These are phyloP conservation scores for Lipomyces sp. DNA, from an alignment of 805 yeast genomes.

Conservation along the genomic window DNA sequence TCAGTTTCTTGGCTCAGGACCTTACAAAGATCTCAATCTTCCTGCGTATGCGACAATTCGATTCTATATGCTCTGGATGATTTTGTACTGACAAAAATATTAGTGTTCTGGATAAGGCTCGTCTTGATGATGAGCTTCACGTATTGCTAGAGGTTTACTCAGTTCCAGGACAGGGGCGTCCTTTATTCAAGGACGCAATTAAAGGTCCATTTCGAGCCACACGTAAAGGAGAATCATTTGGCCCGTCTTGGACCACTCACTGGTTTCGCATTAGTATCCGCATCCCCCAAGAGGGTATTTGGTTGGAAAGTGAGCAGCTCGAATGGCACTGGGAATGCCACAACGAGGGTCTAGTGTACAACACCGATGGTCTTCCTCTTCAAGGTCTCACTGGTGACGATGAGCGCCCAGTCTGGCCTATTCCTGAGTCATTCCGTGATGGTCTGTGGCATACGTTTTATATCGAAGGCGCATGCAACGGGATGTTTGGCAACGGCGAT, in stretches of 20 bases:
- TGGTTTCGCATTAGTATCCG: conserved; percentile 75
- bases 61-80: background rate
- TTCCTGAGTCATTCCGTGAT: conserved; percentile 55
- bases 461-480: conserved; percentile 88
- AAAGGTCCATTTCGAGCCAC: conserved; percentile 42
- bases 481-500: conserved; percentile 80
- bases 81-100: background rate
- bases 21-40: conserved; percentile 64
- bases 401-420: conserved; percentile 61
- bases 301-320: conserved; percentile 24
- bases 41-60: conserved; percentile 48
- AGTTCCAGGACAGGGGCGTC: conserved; percentile 68
- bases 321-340: conserved; percentile 56
- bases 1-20: conserved; percentile 74
- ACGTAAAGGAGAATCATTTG: conserved; percentile 67
- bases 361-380: conserved; percentile 59
- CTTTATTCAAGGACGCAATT: conserved; percentile 59
- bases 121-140: conserved; percentile 50
- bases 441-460: conserved; percentile 63
- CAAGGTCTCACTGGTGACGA: conserved; percentile 88
- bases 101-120: conserved; percentile 58
- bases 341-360: conserved; percentile 81
- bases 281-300: conserved; percentile 51
- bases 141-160: conserved; percentile 64
- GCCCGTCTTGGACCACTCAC: conserved; percentile 96